phyloP scores from a whole-genome alignment of 768 basidiomycete species.

The Chalciporus sphaerocephalus region DNA sequence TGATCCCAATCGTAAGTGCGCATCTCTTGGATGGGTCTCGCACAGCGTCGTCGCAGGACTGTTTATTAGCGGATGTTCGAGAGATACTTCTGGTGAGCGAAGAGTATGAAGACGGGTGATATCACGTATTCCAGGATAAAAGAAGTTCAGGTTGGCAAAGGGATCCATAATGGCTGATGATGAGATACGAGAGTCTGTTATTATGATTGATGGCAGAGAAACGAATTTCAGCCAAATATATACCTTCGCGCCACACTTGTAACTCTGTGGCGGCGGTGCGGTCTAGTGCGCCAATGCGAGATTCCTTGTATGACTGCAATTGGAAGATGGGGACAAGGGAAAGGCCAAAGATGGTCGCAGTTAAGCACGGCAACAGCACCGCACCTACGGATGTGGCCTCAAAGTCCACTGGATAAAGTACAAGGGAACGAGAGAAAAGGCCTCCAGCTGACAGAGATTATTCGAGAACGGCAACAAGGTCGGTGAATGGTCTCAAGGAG shows the following conservation, averaged over 20 bases:
- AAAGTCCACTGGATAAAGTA: constrained; percentile 6
- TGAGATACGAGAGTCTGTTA: constrained; percentile 1
- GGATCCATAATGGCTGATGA: constrained; percentile 12
- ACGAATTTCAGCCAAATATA: background rate
- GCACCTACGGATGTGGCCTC: constrained; percentile 3
- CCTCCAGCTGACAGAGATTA: background rate
- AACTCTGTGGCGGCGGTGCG: background rate
- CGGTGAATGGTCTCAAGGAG: constrained; percentile 1
- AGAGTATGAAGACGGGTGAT: background rate
- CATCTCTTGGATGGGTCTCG: background rate
- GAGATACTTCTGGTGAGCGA: constrained; percentile 1
- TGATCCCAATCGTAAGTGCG: background rate
- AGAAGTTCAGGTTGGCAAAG: constrained; percentile 13
- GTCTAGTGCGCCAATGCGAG: background rate
- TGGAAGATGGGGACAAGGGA: background rate
- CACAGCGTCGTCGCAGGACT: constrained; percentile 1
- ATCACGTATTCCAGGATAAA: constrained; percentile 10
- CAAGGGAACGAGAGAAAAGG: constrained; percentile 3
- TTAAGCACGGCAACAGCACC: constrained; percentile 5
- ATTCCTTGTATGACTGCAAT: background rate
- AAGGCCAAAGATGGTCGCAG: background rate
- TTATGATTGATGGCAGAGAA: background rate
- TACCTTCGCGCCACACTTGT: constrained; percentile 15
- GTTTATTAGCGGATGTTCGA: background rate
- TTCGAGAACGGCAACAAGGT: constrained; percentile 10